Evolutionary conservation across 1,284 basidiomycete species (phyloP).

Genomic region (Taiwanofungus camphoratus): DNA sequence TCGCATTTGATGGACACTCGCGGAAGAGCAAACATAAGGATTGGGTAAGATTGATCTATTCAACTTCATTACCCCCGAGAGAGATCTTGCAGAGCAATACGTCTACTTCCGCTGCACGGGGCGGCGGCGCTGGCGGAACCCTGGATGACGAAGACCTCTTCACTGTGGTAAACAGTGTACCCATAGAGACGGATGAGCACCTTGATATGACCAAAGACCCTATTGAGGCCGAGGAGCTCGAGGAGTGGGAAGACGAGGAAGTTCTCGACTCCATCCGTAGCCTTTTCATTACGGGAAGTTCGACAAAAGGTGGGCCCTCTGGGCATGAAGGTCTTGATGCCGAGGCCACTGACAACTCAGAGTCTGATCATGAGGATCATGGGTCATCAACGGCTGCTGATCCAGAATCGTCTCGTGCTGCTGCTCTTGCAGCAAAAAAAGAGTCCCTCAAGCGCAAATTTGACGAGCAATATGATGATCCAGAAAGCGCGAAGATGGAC

Average conservation of each 20-base stretch:
- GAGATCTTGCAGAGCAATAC: constrained; percentile 55
- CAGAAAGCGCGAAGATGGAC: constrained; percentile 70
- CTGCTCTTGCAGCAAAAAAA: constrained; percentile 80
- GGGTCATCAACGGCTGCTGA: constrained; percentile 20
- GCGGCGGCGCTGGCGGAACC: constrained; percentile 25
- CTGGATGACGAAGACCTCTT: constrained; percentile 73
- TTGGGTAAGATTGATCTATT: constrained; percentile 87
- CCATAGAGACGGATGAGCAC: constrained; percentile 43
- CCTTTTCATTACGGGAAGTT: constrained; percentile 87
- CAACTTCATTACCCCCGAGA: constrained; percentile 61
- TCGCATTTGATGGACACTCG: constrained; percentile 39
- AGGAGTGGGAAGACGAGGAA: constrained; percentile 80
- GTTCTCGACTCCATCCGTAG: constrained; percentile 82
- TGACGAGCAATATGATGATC: constrained; percentile 95
- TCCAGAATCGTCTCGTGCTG: constrained; percentile 40
- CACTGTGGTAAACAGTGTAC: constrained; percentile 42
- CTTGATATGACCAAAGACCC: constrained; percentile 70
- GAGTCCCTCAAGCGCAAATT: constrained; percentile 91
- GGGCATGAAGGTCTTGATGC: constrained; percentile 41
- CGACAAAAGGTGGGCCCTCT: constrained; percentile 29
- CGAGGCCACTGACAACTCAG: constrained; percentile 35
- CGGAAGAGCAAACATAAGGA: constrained; percentile 51
- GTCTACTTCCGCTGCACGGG: constrained; percentile 28
- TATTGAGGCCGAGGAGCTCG: constrained; percentile 44
- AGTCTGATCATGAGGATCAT: constrained; percentile 37